Evolutionary conservation across 495 filamentous ascomycete species (phyloP), one percentile per base, ranked within the genome.

Genomic region (Aspergillus baeticus): DNA sequence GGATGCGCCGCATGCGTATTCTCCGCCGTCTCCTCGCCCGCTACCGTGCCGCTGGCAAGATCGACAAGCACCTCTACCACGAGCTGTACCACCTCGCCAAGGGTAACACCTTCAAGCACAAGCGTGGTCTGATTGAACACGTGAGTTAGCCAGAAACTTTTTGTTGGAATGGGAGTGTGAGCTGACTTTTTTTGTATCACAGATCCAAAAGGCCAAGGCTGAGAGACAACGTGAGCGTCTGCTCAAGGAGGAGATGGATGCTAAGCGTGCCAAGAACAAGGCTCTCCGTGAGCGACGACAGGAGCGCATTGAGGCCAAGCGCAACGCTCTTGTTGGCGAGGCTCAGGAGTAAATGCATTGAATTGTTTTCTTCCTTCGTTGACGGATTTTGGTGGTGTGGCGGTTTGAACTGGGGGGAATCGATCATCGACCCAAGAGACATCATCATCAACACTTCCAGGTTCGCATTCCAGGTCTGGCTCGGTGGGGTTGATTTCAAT

Each of bases 71-170:
- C 84, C 92, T 99, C 50, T 99, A 99, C 86, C 94, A 99, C 84
- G 90, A 96, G 82, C 91, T 99, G 62, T 99, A 99, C 84, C 92
- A 96, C 77, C 81, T 96, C 68, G 89, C 87, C 87, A 99, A 99
- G 92, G 94, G 94, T 96, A 99, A 99, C 87, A 93, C 94, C 75
- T 99, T 99, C 88, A 99, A 99, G 91, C 94, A 99, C 88, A 99
- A 96, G 91, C 88, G 94, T 72, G 94, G 90, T 62, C 87, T 99
- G 65, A 91, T 99, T 74, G 94, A 99, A 83, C 94, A 98, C 82
- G 94, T 98, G 90, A 72, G 94, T 91, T 55, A 2, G 14, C 23
- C 2, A 3, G 14, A 34, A 29, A 15, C 13, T 2, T 33, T n/a
- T 15, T 1, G 2, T 29, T 3, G 26, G 11, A 1, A 35, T 34